A percentile compares a stretch with the other conserved stretches of the same genome.
Conservation (phyloP, 768 basidiomycete genomes). For the Mycena kentingensis region DNA sequence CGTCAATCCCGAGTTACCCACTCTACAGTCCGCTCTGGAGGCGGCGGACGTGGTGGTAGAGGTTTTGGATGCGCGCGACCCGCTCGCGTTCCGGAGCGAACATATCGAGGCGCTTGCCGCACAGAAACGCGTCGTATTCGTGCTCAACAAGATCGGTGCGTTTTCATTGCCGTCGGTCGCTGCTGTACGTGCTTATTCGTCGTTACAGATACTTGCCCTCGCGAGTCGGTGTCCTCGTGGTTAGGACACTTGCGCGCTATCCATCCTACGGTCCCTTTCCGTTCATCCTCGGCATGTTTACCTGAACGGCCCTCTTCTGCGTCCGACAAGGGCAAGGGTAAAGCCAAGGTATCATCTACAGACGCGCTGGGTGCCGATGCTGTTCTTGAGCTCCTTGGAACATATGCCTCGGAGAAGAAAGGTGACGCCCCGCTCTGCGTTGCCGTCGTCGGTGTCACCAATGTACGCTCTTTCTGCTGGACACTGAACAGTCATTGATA, state of each 20-base stretch:
- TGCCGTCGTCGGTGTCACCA: conserved; percentile 82
- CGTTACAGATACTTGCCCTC: conserved; percentile 70
- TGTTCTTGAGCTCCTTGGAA: conserved; percentile 49
- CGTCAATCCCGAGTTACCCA: conserved; percentile 63
- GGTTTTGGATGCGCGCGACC: conserved; percentile 86
- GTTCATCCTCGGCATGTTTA: conserved; percentile 68
- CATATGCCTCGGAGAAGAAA: conserved; percentile 49
- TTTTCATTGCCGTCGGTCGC: background rate
- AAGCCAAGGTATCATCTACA: conserved; percentile 41
- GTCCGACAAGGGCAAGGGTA: conserved; percentile 49
- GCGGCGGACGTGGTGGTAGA: conserved; percentile 78
- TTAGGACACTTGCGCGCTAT: conserved; percentile 56
- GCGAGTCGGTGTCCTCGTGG: conserved; percentile 77
- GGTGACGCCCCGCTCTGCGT: conserved; percentile 58
- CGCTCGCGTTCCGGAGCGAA: conserved; percentile 65
- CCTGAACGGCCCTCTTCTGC: conserved; percentile 37
- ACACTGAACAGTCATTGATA: conserved; percentile 7
- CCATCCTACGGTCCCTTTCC: conserved; percentile 71
- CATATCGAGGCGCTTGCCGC: conserved; percentile 59
- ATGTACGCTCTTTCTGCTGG: conserved; percentile 45
- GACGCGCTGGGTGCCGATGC: conserved; percentile 67
- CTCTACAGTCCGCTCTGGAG: conserved; percentile 67
- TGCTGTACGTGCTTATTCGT: conserved; percentile 1
- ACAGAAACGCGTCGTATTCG: conserved; percentile 54
- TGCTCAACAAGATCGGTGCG: conserved; percentile 88